Evolutionary conservation across 2,329 filamentous ascomycete species (phyloP).

Genomic region (Coleophoma cylindrospora): DNA sequence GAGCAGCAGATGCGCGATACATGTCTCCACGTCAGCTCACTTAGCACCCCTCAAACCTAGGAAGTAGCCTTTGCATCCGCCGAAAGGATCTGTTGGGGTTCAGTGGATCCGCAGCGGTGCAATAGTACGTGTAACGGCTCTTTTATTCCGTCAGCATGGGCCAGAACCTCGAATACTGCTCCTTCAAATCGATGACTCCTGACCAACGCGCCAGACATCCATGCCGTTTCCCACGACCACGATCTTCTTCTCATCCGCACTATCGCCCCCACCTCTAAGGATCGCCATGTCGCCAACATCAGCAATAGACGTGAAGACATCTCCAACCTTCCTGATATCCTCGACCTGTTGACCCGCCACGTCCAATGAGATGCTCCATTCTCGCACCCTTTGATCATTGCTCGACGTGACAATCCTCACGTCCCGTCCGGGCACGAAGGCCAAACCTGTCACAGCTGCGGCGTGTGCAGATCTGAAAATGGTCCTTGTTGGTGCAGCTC

Average conservation of each 20-base stretch:
- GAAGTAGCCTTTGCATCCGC: too few relatives aligned
- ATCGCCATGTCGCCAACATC: conserved; percentile 48
- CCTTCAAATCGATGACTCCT: too few relatives aligned
- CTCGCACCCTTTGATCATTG: conserved; percentile 58
- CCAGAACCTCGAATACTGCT: too few relatives aligned
- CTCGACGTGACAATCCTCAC: conserved; percentile 40
- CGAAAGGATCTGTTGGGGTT: too few relatives aligned
- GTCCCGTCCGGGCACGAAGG: conserved; percentile 23
- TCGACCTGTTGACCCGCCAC: conserved; percentile 9
- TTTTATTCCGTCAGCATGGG: too few relatives aligned
- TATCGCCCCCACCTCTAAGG: conserved; percentile 1
- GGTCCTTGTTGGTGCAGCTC: neutral
- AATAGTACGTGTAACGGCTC: too few relatives aligned
- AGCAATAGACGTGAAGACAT: conserved; percentile 53
- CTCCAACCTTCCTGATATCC: conserved; percentile 37
- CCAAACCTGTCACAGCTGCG: conserved; percentile 61
- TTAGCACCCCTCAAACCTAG: too few relatives aligned
- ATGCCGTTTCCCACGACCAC: conserved; percentile 28
- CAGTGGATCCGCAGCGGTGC: too few relatives aligned
- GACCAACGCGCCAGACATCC: conserved; percentile 21
- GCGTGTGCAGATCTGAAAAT: conserved; percentile 59
- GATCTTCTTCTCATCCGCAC: conserved; percentile 9
- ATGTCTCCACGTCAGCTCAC: too few relatives aligned
- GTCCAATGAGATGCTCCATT: conserved; percentile 36
- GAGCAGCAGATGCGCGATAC: too few relatives aligned